phyloP scores from a whole-genome alignment of 2,329 filamentous ascomycete genomes.

The Fusarium devonianum region DNA sequence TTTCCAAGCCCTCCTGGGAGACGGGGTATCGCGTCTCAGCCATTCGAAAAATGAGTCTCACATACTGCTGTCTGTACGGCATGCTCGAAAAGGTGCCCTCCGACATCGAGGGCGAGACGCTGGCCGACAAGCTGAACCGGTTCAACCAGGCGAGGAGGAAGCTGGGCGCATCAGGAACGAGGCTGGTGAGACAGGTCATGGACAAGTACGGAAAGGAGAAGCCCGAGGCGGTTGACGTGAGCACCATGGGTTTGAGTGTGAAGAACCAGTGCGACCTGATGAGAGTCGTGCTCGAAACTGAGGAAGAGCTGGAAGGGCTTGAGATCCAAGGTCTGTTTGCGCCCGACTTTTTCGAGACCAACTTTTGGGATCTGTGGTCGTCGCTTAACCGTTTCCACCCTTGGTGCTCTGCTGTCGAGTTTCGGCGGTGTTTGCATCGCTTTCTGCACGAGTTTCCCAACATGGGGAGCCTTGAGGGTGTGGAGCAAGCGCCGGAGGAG shows the following conservation, averaged over 20 bases:
- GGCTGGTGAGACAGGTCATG: constrained; percentile 33
- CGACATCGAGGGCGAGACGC: constrained; percentile 29
- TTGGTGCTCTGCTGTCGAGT: constrained; percentile 42
- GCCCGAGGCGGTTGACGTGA: constrained; percentile 38
- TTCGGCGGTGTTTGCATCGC: constrained; percentile 36
- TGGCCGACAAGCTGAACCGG: constrained; percentile 35
- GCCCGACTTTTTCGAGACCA: constrained; percentile 40
- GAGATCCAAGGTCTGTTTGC: constrained; percentile 40
- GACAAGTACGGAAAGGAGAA: constrained; percentile 27
- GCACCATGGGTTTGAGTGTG: constrained; percentile 40
- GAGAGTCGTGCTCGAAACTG: constrained; percentile 39
- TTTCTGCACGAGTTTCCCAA: constrained; percentile 42
- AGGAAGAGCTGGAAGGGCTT: constrained; percentile 37
- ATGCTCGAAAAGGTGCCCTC: constrained; percentile 40
- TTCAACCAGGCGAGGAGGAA: constrained; percentile 38
- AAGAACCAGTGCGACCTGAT: constrained; percentile 42
- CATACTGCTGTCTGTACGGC: constrained; percentile 37
- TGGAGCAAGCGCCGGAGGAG: constrained; percentile 39
- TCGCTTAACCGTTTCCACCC: constrained; percentile 41
- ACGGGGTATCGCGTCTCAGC: constrained; percentile 39
- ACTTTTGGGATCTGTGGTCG: constrained; percentile 41
- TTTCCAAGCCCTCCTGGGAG: constrained; percentile 36
- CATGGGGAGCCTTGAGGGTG: constrained; percentile 37
- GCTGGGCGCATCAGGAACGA: constrained; percentile 35
- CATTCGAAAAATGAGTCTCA: constrained; percentile 40